These are phyloP conservation scores for Chaetomium cochliodes DNA, from an alignment of 495 filamentous ascomycete species.

Conservation along the genomic window DNA sequence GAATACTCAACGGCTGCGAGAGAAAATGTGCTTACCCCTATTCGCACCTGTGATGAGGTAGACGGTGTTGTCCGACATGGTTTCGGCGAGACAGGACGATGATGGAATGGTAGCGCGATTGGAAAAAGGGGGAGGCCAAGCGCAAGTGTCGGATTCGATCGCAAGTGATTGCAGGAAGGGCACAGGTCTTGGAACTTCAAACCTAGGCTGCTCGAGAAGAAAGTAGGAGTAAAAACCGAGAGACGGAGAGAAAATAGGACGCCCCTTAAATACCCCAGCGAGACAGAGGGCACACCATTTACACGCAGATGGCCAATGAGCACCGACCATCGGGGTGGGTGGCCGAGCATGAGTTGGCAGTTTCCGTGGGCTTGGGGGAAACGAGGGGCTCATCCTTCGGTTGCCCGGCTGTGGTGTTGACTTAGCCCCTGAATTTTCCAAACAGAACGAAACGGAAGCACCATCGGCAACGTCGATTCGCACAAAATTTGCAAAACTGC, in stretches of 20 bases:
- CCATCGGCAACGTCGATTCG: background rate
- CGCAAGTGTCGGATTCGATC: background rate
- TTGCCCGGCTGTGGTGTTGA: constrained; percentile 8
- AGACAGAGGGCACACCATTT: background rate
- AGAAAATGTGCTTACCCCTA: constrained; percentile 31
- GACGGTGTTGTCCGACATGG: constrained; percentile 32
- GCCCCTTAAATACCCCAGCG: constrained; percentile 10
- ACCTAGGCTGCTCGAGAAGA: background rate
- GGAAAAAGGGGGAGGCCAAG: background rate
- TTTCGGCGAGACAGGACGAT: background rate
- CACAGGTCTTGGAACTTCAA: background rate
- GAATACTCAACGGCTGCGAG: background rate
- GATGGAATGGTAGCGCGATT: background rate
- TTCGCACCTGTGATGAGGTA: constrained; percentile 46
- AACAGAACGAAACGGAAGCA: background rate
- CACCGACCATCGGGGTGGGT: background rate
- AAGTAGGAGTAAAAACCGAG: background rate
- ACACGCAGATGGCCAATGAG: constrained; percentile 21
- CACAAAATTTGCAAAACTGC: background rate
- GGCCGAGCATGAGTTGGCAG: background rate
- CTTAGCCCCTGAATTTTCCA: constrained; percentile 13
- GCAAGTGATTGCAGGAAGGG: background rate
- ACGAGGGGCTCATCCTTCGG: background rate
- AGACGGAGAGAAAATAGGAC: background rate
- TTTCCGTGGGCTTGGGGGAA: background rate